Evolutionary conservation across 2,329 filamentous ascomycete species (phyloP).

Genomic region (Cordyceps cateniannulata): DNA sequence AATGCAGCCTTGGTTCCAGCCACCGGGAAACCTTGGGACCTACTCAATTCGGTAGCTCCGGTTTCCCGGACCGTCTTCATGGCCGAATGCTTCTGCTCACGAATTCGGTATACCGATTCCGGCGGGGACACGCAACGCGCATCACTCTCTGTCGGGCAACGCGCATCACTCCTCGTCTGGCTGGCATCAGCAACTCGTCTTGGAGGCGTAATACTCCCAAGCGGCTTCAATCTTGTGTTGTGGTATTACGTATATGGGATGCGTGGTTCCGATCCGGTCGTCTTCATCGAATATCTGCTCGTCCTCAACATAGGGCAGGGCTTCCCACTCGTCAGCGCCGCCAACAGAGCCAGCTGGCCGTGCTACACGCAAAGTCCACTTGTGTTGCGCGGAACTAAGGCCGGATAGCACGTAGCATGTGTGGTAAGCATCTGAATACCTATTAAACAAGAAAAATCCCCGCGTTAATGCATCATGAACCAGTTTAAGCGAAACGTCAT

Average conservation of each 20-base stretch:
- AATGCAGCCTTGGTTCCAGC: not conserved
- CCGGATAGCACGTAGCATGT: conserved; percentile 87
- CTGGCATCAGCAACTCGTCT: conserved; percentile 46
- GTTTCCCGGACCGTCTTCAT: not conserved
- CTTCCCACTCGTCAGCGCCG: conserved; percentile 38
- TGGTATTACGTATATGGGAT: conserved; percentile 83
- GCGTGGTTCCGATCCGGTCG: conserved; percentile 64
- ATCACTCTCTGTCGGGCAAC: not conserved
- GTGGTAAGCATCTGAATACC: conserved; percentile 81
- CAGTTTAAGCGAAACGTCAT: conserved; percentile 19
- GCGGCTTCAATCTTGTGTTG: conserved; percentile 60
- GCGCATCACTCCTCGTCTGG: not conserved
- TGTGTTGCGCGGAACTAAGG: conserved; percentile 74
- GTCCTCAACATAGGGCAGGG: conserved; percentile 44
- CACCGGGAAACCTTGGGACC: not conserved
- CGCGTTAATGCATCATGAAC: conserved; percentile 11
- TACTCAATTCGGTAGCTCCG: not conserved
- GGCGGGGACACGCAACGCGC: not conserved
- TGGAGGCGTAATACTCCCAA: conserved; percentile 57
- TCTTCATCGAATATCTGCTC: conserved; percentile 62
- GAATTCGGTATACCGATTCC: not conserved
- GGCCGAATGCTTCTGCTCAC: not conserved
- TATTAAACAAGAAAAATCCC: conserved; percentile 26
- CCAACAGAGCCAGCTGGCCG: conserved; percentile 27
- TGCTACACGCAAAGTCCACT: conserved; percentile 41